These are phyloP conservation scores for Cercophora samala DNA, from an alignment of 495 filamentous ascomycete species.

Conservation along the genomic window DNA sequence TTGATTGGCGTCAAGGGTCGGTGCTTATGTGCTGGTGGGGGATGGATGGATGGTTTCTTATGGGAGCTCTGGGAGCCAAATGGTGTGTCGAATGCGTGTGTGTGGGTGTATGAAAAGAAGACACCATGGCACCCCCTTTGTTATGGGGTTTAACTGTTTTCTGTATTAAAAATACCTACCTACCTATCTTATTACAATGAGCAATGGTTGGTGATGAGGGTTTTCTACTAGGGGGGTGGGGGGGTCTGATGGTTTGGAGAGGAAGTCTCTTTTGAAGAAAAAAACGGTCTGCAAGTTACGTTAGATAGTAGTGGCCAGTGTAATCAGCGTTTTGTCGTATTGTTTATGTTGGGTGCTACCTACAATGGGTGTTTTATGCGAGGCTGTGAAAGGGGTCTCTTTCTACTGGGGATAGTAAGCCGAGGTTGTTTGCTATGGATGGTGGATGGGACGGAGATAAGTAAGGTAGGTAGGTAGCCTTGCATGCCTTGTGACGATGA, in stretches of 20 bases:
- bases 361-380: no score
- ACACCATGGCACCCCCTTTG: background rate
- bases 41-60: background rate
- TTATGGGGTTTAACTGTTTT: background rate
- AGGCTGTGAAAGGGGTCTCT: no score
- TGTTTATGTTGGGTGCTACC: background rate
- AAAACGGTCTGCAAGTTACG: background rate
- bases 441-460: no score
- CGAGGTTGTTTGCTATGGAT: no score
- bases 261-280: background rate
- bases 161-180: background rate
- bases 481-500: no score
- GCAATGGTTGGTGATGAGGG: background rate
- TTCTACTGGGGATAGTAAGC: no score
- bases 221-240: background rate
- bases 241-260: background rate
- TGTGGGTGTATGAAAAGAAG: conserved; percentile 16
- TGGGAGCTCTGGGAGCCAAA: conserved; percentile 4
- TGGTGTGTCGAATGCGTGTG: background rate
- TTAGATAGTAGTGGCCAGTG: background rate
- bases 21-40: background rate
- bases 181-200: background rate
- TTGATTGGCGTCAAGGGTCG: conserved; percentile 6
- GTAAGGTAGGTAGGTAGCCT: no score
- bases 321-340: background rate